phyloP scores from a whole-genome alignment of 352 stramenopile genomes.

The Pythium oligandrum region DNA sequence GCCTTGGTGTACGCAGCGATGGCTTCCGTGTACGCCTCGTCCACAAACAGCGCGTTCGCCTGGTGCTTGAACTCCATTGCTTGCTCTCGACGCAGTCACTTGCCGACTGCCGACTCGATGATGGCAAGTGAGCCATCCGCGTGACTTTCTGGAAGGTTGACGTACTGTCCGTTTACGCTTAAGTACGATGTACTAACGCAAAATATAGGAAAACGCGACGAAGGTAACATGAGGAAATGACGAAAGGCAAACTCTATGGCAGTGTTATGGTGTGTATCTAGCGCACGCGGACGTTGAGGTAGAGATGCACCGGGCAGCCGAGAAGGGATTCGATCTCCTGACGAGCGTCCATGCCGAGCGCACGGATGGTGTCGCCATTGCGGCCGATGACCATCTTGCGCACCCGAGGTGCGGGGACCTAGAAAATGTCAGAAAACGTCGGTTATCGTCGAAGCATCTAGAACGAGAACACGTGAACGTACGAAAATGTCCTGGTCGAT shows the following conservation, averaged over 20 bases:
- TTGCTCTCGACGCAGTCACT: slow-evolving; percentile 11
- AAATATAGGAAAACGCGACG: not conserved
- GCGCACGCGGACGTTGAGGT: slow-evolving; percentile 79
- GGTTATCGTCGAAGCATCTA: too few relatives aligned
- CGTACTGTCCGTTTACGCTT: not conserved
- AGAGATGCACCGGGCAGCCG: slow-evolving; percentile 70
- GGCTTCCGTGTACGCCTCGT: slow-evolving; percentile 72
- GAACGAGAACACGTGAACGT: slow-evolving; percentile 19
- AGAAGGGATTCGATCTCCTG: slow-evolving; percentile 75
- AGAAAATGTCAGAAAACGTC: not conserved
- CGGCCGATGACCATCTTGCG: slow-evolving; percentile 78
- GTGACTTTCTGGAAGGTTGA: slow-evolving; percentile 9
- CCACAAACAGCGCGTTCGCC: slow-evolving; percentile 80
- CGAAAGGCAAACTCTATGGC: too few relatives aligned
- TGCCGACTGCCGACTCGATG: not conserved
- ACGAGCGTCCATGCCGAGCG: slow-evolving; percentile 63
- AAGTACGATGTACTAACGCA: slow-evolving; percentile 2
- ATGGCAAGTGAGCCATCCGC: too few relatives aligned
- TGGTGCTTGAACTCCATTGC: slow-evolving; percentile 69
- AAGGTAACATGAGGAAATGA: too few relatives aligned
- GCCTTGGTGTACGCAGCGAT: slow-evolving; percentile 47
- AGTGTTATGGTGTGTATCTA: slow-evolving; percentile 7
- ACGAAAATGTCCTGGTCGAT: slow-evolving; percentile 89
- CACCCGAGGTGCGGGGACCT: slow-evolving; percentile 70
- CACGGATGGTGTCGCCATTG: slow-evolving; percentile 73